These are phyloP conservation scores for Brassica rapa DNA, from an alignment of 345 rosid genomes.

Conservation along the genomic window DNA sequence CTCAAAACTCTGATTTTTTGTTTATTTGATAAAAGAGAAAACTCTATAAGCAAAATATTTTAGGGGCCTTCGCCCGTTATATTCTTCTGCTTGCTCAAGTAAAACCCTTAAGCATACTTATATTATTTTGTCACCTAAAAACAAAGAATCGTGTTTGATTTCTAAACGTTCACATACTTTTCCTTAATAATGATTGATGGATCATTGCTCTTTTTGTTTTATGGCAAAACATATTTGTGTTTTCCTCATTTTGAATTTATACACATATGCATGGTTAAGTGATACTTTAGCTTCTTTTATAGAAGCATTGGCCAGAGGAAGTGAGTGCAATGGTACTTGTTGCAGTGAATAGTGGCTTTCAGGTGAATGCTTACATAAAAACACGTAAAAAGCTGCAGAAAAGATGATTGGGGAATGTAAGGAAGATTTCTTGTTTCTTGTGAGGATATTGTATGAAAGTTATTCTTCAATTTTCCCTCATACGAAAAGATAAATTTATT, in stretches of 20 bases:
- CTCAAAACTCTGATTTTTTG: background rate
- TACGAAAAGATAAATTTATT: conserved; percentile 1
- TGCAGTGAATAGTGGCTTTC: conserved; percentile 39
- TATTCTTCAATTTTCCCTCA: conserved; percentile 22
- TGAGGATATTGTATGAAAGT: conserved; percentile 26
- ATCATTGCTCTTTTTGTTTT: conserved; percentile 31
- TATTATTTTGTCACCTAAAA: background rate
- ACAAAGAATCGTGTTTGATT: conserved; percentile 6
- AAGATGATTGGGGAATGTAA: conserved; percentile 49
- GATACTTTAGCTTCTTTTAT: conserved; percentile 31
- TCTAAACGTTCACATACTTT: conserved; percentile 19
- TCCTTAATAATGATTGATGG: conserved; percentile 26
- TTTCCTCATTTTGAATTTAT: conserved; percentile 17
- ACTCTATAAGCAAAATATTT: background rate
- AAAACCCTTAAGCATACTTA: background rate
- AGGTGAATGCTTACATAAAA: conserved; percentile 41
- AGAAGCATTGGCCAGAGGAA: conserved; percentile 36
- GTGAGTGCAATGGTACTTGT: conserved; percentile 40
- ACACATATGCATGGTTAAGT: conserved; percentile 37
- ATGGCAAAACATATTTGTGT: conserved; percentile 13
- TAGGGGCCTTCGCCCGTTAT: background rate
- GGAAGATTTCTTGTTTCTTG: conserved; percentile 46
- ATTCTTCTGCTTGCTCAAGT: background rate
- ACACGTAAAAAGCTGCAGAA: conserved; percentile 42
- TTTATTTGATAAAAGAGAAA: background rate